Conservation (phyloP, 2,329 filamentous ascomycete species). For the Cryphonectria japonica region DNA sequence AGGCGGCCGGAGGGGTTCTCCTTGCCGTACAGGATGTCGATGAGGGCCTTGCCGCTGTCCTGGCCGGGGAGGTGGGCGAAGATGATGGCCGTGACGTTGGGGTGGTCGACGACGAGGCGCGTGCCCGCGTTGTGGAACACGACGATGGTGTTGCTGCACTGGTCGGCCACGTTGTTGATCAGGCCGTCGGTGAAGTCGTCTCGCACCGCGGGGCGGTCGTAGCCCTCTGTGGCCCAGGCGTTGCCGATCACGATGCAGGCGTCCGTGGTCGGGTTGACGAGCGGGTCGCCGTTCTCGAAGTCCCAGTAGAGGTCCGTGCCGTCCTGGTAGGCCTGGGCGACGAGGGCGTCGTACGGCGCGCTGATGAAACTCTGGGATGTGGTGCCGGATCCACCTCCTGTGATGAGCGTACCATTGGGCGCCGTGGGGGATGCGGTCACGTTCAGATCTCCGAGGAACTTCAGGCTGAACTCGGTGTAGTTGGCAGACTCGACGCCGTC, state of each 20-base stretch:
- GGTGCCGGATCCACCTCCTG: conserved; percentile 49
- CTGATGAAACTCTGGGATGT: conserved; percentile 46
- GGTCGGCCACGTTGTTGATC: conserved; percentile 58
- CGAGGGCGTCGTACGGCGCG: conserved; percentile 59
- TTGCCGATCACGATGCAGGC: conserved; percentile 72
- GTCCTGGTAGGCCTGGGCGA: conserved; percentile 55
- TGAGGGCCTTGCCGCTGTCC: conserved; percentile 60
- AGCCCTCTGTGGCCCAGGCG: conserved; percentile 73
- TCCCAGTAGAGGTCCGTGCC: conserved; percentile 63
- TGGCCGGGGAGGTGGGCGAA: conserved; percentile 68
- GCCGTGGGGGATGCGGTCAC: conserved; percentile 35
- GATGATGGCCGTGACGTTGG: conserved; percentile 66
- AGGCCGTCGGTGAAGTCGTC: conserved; percentile 68
- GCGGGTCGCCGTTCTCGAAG: conserved; percentile 43
- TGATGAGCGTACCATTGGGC: conserved; percentile 48
- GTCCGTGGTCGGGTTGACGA: conserved; percentile 48
- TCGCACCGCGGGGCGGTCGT: conserved; percentile 61
- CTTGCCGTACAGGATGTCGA: conserved; percentile 61
- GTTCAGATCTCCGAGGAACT: conserved; percentile 32
- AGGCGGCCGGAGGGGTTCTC: conserved; percentile 60
- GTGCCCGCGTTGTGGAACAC: conserved; percentile 67
- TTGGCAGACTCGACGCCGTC: conserved; percentile 46
- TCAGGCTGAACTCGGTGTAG: conserved; percentile 36
- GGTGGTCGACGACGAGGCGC: conserved; percentile 63
- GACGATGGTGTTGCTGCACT: conserved; percentile 67